Conservation (phyloP, 805 yeast species). For the Komagataella phaffii region DNA sequence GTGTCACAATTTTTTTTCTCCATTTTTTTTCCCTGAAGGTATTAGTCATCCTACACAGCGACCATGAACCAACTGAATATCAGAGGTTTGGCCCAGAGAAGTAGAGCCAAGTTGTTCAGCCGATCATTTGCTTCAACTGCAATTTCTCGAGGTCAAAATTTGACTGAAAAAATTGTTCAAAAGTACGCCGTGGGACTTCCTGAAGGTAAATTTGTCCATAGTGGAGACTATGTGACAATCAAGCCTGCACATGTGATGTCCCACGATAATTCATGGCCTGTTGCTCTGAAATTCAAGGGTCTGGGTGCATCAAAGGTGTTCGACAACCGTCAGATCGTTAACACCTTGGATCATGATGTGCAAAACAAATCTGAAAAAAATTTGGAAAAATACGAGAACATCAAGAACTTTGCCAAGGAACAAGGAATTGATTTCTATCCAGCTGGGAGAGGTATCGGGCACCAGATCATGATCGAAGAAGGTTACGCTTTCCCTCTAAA, state of each 20-base stretch:
- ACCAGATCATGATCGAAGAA: conserved; percentile 97
- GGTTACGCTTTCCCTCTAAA: conserved; percentile 96
- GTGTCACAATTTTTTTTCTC: background rate
- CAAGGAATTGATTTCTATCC: conserved; percentile 96
- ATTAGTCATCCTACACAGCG: background rate
- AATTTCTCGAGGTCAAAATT: conserved; percentile 46
- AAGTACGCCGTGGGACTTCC: conserved; percentile 81
- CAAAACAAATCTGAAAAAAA: conserved; percentile 88
- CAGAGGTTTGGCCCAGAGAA: background rate
- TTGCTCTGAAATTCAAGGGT: conserved; percentile 91
- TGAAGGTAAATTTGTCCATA: conserved; percentile 57
- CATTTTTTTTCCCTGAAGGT: background rate
- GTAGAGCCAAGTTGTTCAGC: background rate
- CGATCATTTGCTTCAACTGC: background rate
- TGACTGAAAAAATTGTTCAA: conserved; percentile 94
- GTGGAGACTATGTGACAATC: conserved; percentile 93
- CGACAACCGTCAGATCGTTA: conserved; percentile 84
- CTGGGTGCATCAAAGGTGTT: conserved; percentile 78
- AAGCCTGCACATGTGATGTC: conserved; percentile 98
- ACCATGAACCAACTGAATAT: background rate
- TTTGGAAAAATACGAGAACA: conserved; percentile 74
- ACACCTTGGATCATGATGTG: conserved; percentile 95
- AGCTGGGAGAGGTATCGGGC: conserved; percentile 98
- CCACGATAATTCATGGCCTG: conserved; percentile 99
- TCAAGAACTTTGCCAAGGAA: conserved; percentile 75